Evolutionary conservation across 306 rosid genomes (phyloP), one percentile per base, ranked within the genome.

Genomic region (Comarum palustre): DNA sequence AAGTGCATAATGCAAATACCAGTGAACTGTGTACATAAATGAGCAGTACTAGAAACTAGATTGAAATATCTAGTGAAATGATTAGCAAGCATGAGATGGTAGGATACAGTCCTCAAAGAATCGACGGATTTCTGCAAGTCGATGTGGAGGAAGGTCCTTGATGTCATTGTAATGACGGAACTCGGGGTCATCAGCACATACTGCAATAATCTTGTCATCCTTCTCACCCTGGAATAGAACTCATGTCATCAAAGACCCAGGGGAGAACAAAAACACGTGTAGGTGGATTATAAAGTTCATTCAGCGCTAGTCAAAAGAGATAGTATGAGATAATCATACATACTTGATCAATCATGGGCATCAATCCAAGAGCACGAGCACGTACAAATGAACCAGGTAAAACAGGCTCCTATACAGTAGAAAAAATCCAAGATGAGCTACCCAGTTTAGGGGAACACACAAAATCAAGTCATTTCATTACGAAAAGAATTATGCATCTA

Each of bases 261-360:
- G 13, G 2, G 39, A 15, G 29, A 2, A 36, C 25, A 51, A 16
- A 34, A 14, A 70, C n/a, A 15, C 43, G 24, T 20, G 43, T 48
- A 25, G n/a, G n/a, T 29, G n/a, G 68, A 47, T 39, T 43, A 10
- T 34, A 25, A 3, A 8, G 14, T n/a, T 61, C 43, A 58, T 8
- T 19, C 31, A 29, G 27, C 4, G 34, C 43, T 47, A 58, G 71
- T 59, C 48, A 47, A 39, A 39, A 8, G 8, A 29, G 8, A 27
- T 62, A 58, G 48, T 24, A 48, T 59, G 38, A 47, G 29, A 55
- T 24, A 69, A 4, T 72, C 17, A 5, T 29, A 29, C 76, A 45
- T 81, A 94, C 98, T 91, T 91, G 98, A 82, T 94, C 98, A 86
- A 94, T 83, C 98, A 91, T 94, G 17, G 98, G 98, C 98, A 94